phyloP scores from a whole-genome alignment of 306 rosid species.

The Fagus sylvatica region DNA sequence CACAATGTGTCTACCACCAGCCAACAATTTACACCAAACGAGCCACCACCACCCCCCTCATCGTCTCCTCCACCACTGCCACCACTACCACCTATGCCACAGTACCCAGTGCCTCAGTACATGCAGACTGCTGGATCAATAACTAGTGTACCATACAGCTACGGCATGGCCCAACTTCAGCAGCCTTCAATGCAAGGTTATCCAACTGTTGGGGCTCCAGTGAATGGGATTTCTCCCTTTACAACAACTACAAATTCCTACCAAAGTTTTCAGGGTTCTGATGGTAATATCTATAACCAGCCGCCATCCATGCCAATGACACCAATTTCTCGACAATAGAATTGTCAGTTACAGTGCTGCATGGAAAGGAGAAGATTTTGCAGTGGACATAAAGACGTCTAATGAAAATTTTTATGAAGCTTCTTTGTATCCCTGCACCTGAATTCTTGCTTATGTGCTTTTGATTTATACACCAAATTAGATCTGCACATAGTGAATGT shows the following conservation, averaged over 20 bases:
- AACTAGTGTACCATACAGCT: slow-evolving; percentile 53
- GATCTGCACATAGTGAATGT: slow-evolving; percentile 62
- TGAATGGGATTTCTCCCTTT: slow-evolving; percentile 50
- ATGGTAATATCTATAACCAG: slow-evolving; percentile 76
- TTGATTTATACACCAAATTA: slow-evolving; percentile 43
- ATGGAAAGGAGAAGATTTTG: slow-evolving; percentile 17
- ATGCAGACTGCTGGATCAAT: slow-evolving; percentile 68
- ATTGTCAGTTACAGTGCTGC: slow-evolving; percentile 22
- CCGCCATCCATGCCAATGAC: slow-evolving; percentile 81
- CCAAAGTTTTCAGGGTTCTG: slow-evolving; percentile 85
- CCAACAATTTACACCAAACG: slow-evolving; percentile 61
- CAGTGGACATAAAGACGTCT: not conserved
- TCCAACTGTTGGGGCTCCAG: slow-evolving; percentile 48
- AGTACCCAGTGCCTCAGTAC: slow-evolving; percentile 64
- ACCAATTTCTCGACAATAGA: slow-evolving; percentile 80
- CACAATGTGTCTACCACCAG: slow-evolving; percentile 45
- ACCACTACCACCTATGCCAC: slow-evolving; percentile 78
- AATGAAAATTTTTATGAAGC: not conserved
- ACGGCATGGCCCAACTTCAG: slow-evolving; percentile 54
- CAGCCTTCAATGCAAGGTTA: slow-evolving; percentile 51
- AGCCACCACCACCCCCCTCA: slow-evolving; percentile 82
- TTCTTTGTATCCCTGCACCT: slow-evolving; percentile 15
- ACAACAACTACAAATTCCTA: slow-evolving; percentile 51
- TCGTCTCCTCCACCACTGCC: slow-evolving; percentile 90
- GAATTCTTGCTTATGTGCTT: slow-evolving; percentile 35